Base-by-base conservation (phyloP, 148 eudicot species). In the Camellia lanceoleosa region DNA sequence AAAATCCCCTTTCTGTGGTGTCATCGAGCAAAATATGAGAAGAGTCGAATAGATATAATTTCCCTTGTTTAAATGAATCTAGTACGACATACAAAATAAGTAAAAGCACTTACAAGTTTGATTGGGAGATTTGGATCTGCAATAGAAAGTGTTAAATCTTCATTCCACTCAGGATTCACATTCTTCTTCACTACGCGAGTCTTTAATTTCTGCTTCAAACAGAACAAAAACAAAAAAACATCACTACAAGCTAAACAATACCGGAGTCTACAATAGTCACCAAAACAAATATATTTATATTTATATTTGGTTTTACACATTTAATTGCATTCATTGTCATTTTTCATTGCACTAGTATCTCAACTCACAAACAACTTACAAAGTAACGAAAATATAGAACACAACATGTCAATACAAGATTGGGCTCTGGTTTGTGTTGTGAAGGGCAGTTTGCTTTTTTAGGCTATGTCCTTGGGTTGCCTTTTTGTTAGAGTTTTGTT, bases 161-260 rank as follows among this genome's bases (percentile, higher is more conserved):
- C 97, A 60, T 92, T 86, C 97, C 97, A 92, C 73, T 66, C 90
- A 9, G 97, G 97, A 81, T 92, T 92, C 65, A 87, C 62, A 55
- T 84, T 83, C 60, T 83, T 84, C 15, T 85, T 87, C 44, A 88
- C 81, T 47, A 87, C 89, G 16, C 84, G 83, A 41, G 97, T 92
- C 86, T 89, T 92, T 76, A 90, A 70, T 81, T 87, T 92, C 94
- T 92, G 89, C 66, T 78, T 30, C 77, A 69, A 76, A 15, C 49
- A 41, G 30, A 12, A 42, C 78, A 60, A 38, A 60, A 41, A 30
- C 38, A 30, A 0, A 30, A 30, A 30, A 30, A 30, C 30, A 2
- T 18, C 51, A 77, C 55, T 9, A 5, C 4, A 52, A 69, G 19
- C 23, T 66, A 76, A 58, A 5, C 41, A 11, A 30, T 38, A 5